These are phyloP conservation scores for Taphrina confusa DNA, from an alignment of 1,139 yeast species.

Conservation along the genomic window DNA sequence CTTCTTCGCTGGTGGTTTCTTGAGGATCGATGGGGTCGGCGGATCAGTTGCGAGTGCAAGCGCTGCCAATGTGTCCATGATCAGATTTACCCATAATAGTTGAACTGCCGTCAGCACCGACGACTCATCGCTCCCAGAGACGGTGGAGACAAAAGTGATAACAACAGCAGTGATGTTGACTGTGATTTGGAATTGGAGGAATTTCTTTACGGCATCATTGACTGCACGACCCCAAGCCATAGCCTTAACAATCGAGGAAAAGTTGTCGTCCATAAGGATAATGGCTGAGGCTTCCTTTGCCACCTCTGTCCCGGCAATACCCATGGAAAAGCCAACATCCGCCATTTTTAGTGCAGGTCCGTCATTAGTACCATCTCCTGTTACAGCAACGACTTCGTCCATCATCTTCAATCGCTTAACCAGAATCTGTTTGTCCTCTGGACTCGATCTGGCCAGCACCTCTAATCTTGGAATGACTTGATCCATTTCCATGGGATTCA, in stretches of 20 bases:
- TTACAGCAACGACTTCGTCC: constrained; percentile 96
- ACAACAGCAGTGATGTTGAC: constrained; percentile 95
- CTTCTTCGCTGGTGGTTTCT: constrained; percentile 83
- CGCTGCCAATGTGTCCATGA: constrained; percentile 98
- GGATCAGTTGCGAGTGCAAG: constrained; percentile 96
- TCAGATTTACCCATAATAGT: constrained; percentile 92
- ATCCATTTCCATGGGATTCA: constrained; percentile 60
- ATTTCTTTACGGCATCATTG: constrained; percentile 87
- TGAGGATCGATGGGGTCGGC: constrained; percentile 77
- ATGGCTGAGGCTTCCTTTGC: constrained; percentile 96
- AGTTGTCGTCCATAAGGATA: constrained; percentile 91
- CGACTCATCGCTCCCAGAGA: constrained; percentile 70
- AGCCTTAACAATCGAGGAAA: constrained; percentile 94
- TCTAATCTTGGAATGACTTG: constrained; percentile 67
- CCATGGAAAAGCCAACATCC: constrained; percentile 93
- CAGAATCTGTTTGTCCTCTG: constrained; percentile 85
- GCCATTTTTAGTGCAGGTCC: constrained; percentile 93
- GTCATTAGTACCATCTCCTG: constrained; percentile 97
- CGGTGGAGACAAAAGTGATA: constrained; percentile 90
- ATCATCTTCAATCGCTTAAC: constrained; percentile 77
- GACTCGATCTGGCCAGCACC: constrained; percentile 91
- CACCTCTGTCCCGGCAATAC: constrained; percentile 89
- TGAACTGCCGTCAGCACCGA: constrained; percentile 97
- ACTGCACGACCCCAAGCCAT: constrained; percentile 99
- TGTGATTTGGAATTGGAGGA: constrained; percentile 88